These are phyloP conservation scores for Sporothrix phasma DNA, from an alignment of 2,329 filamentous ascomycete genomes.

Conservation along the genomic window DNA sequence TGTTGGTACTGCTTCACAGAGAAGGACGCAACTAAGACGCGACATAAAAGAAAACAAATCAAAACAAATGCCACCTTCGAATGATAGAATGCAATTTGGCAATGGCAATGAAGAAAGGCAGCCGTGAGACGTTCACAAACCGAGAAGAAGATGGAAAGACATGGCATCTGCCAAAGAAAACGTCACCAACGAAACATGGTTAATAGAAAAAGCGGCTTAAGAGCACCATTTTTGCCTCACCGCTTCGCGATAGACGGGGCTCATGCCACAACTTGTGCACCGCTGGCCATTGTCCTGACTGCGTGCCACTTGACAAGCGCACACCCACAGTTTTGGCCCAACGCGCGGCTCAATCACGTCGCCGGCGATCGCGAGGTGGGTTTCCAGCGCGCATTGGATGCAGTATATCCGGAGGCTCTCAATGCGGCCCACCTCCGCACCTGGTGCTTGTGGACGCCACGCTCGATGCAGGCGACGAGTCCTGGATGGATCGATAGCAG, in stretches of 20 bases:
- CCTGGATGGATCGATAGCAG: background rate
- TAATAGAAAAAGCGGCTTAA: no score
- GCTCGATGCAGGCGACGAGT: background rate
- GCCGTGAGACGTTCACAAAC: no score
- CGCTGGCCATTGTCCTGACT: background rate
- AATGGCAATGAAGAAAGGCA: no score
- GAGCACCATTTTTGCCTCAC: background rate
- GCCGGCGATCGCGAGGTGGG: slow-evolving; percentile 9
- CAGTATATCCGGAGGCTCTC: slow-evolving; percentile 20
- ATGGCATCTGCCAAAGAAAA: no score
- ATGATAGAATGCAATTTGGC: no score
- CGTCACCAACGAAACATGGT: no score
- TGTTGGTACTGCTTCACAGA: no score
- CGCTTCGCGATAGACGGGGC: slow-evolving; percentile 7
- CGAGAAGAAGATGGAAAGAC: no score
- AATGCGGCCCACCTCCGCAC: slow-evolving; percentile 15
- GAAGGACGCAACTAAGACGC: background rate
- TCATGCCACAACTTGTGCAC: slow-evolving; percentile 15
- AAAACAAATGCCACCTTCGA: background rate
- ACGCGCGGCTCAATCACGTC: slow-evolving; percentile 10
- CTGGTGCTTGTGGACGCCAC: slow-evolving; percentile 15
- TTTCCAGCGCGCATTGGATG: slow-evolving; percentile 17
- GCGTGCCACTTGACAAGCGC: slow-evolving; percentile 12
- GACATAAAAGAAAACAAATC: background rate
- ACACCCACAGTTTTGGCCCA: slow-evolving; percentile 16